These are phyloP conservation scores for Ceratocystis diversiconidia DNA, from an alignment of 2,329 filamentous ascomycete genomes.

Conservation along the genomic window DNA sequence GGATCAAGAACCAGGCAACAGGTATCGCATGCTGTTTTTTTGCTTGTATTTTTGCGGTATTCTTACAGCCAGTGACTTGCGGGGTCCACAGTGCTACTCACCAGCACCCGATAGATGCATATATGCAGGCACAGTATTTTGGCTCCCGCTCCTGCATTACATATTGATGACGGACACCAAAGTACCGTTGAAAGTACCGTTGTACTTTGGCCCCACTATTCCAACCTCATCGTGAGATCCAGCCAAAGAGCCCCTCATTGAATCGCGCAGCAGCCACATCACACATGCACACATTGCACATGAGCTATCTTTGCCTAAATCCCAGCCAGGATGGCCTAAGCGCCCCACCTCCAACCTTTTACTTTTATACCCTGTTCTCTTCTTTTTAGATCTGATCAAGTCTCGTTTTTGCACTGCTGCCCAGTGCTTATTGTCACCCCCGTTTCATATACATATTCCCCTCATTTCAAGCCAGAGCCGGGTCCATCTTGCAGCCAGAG, in stretches of 20 bases:
- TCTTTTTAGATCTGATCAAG: neutral
- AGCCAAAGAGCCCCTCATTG: neutral
- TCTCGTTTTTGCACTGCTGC: neutral
- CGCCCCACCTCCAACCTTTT: neutral
- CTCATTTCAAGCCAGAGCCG: neutral
- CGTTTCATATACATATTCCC: neutral
- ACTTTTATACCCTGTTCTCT: neutral
- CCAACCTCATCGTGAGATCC: neutral
- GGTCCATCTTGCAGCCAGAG: neutral
- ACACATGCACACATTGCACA: no score
- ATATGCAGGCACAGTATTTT: conserved; percentile 6
- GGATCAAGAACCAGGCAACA: neutral
- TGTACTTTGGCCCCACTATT: neutral
- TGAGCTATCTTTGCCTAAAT: no score
- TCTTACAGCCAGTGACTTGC: no score
- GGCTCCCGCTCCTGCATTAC: neutral
- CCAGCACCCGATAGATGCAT: neutral
- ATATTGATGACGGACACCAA: neutral
- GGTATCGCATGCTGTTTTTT: neutral
- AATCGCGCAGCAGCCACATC: no score
- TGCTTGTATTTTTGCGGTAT: no score
- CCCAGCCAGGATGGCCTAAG: no score
- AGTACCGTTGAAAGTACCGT: neutral
- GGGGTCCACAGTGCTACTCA: neutral
- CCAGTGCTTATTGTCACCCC: neutral